Conservation (phyloP, 805 yeast genomes). For the Sporopachydermia quercuum region DNA sequence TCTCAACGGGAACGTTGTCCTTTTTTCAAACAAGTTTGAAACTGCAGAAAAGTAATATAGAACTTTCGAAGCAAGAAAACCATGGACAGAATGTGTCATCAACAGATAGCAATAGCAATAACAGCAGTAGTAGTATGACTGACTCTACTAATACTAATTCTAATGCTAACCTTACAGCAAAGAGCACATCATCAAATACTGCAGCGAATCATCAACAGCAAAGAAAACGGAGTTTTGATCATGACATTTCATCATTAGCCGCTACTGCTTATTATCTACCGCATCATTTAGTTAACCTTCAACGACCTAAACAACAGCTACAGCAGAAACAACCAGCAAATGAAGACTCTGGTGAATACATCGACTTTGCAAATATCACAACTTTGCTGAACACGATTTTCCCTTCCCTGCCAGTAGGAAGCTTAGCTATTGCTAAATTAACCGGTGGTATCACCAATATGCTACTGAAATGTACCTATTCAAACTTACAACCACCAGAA, state of each 20-base stretch:
- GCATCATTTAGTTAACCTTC: not conserved
- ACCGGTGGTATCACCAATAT: conserved; percentile 55
- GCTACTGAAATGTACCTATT: conserved; percentile 32
- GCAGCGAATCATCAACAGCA: too few relatives aligned
- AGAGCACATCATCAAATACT: too few relatives aligned
- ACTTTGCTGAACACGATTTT: not conserved
- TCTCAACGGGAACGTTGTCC: not conserved
- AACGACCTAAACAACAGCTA: too few relatives aligned
- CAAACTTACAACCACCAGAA: not conserved
- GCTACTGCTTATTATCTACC: not conserved
- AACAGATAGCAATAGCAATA: not conserved
- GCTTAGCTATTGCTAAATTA: conserved; percentile 13
- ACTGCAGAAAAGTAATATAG: too few relatives aligned
- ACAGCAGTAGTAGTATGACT: too few relatives aligned
- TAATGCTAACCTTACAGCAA: too few relatives aligned
- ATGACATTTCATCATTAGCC: not conserved
- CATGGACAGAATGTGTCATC: not conserved
- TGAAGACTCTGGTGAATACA: not conserved
- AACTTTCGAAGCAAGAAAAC: not conserved
- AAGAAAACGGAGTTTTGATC: too few relatives aligned
- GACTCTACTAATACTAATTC: too few relatives aligned
- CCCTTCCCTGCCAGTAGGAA: not conserved
- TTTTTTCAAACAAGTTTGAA: conserved; percentile 1
- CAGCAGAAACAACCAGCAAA: too few relatives aligned
- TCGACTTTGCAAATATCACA: not conserved